phyloP scores from a whole-genome alignment of 2,329 filamentous ascomycete genomes.

The Fusarium sp. region DNA sequence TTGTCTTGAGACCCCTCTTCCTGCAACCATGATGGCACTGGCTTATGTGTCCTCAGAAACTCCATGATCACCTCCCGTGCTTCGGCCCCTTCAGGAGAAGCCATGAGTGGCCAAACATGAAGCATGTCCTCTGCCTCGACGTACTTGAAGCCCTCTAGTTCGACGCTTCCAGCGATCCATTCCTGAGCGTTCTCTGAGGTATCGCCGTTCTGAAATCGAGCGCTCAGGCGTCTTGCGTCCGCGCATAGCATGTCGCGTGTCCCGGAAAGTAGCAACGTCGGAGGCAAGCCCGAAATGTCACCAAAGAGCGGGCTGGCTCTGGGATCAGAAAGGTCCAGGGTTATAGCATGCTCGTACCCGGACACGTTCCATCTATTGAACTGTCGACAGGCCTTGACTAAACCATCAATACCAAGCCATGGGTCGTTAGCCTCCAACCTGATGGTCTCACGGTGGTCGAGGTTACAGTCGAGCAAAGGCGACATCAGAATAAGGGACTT shows the following conservation, averaged over 20 bases:
- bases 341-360: no score
- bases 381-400: no score
- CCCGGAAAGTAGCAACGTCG: neutral
- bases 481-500: neutral
- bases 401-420: no score
- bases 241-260: neutral
- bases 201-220: neutral
- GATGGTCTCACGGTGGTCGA: no score
- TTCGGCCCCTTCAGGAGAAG: neutral
- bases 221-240: neutral
- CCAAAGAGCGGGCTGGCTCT: neutral
- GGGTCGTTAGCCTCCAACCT: no score
- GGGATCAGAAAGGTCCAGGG: neutral
- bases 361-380: no score
- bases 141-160: neutral
- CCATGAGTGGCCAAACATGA: slow-evolving; percentile 3
- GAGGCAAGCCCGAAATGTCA: accelerated
- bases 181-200: accelerated
- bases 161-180: neutral
- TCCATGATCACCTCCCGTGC: neutral
- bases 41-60: neutral
- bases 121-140: neutral
- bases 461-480: accelerated
- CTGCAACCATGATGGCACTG: no score
- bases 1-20: no score